phyloP scores from a whole-genome alignment of 768 basidiomycete species.

The Lentinula sp. region DNA sequence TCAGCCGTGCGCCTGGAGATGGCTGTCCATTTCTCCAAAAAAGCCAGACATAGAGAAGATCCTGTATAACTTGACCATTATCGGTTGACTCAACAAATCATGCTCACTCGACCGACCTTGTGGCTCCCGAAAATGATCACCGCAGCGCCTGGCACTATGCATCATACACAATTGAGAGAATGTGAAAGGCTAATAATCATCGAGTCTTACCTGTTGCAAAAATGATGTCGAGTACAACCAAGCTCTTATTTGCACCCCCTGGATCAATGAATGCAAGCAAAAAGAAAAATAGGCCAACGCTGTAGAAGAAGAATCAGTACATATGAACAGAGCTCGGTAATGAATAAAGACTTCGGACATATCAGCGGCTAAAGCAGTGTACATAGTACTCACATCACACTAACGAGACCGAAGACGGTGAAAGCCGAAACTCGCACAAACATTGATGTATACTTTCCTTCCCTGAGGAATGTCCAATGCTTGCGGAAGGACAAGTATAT shows the following conservation, averaged over 20 bases:
- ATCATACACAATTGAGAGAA: not conserved
- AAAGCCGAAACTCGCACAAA: too few relatives aligned
- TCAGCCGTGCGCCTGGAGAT: not conserved
- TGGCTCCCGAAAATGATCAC: slow-evolving; percentile 1
- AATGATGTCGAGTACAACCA: not conserved
- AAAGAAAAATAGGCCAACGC: not conserved
- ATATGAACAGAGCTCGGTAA: not conserved
- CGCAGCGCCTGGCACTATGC: not conserved
- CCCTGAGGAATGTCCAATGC: too few relatives aligned
- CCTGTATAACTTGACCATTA: not conserved
- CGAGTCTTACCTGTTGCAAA: not conserved
- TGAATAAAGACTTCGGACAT: too few relatives aligned
- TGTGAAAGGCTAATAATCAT: not conserved
- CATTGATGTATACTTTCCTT: too few relatives aligned
- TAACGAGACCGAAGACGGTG: too few relatives aligned
- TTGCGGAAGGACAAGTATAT: too few relatives aligned
- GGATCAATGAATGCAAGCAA: not conserved
- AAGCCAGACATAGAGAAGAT: not conserved
- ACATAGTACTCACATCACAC: too few relatives aligned
- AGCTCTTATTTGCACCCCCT: not conserved
- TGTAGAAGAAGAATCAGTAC: not conserved
- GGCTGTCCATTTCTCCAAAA: slow-evolving; percentile 1
- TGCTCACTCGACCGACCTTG: not conserved
- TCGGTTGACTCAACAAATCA: too few relatives aligned
- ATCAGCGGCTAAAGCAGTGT: too few relatives aligned